A percentile compares a stretch with the other conserved stretches of the same genome.
phyloP scores from a whole-genome alignment of 805 yeast genomes.

The Lachancea kluyveri region DNA sequence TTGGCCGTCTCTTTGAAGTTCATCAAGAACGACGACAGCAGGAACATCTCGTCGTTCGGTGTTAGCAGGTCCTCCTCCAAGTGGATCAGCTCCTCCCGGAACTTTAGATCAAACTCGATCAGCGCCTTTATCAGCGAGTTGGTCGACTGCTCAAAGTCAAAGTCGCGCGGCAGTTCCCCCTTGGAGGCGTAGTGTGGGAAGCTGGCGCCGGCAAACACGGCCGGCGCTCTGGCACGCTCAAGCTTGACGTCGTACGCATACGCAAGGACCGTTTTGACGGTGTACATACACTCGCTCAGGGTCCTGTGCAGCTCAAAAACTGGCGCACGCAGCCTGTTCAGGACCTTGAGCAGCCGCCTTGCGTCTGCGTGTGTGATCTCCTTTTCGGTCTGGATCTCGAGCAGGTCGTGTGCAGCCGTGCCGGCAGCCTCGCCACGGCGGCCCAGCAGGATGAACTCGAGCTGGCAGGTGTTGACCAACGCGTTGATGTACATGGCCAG shows the following conservation, averaged over 20 bases:
- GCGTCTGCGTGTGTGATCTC: slow-evolving; percentile 35
- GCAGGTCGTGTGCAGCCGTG: slow-evolving; percentile 5
- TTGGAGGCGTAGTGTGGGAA: slow-evolving; percentile 11
- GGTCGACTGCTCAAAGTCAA: slow-evolving; percentile 24
- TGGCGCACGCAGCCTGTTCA: slow-evolving; percentile 28
- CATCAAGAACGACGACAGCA: slow-evolving; percentile 43
- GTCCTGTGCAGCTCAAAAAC: slow-evolving; percentile 31
- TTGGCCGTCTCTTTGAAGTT: slow-evolving; percentile 38
- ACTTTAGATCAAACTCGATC: slow-evolving; percentile 30
- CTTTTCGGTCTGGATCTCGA: slow-evolving; percentile 20
- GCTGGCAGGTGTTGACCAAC: slow-evolving; percentile 42
- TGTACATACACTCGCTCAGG: slow-evolving; percentile 30
- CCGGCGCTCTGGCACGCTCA: slow-evolving; percentile 14
- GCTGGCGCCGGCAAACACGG: slow-evolving; percentile 12
- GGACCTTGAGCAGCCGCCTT: slow-evolving; percentile 25
- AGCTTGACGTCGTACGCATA: slow-evolving; percentile 37
- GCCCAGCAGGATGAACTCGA: slow-evolving; percentile 35
- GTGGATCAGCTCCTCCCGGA: slow-evolving; percentile 31
- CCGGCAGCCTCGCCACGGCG: slow-evolving; percentile 12
- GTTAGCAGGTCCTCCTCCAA: slow-evolving; percentile 30
- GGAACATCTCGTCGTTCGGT: slow-evolving; percentile 45
- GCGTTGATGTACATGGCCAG: slow-evolving; percentile 35
- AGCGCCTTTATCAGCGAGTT: slow-evolving; percentile 27
- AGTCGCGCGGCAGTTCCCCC: slow-evolving; percentile 17
- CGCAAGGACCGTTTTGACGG: slow-evolving; percentile 31